Evolutionary conservation across 768 basidiomycete genomes (phyloP).

Genomic region (Russula foetens): DNA sequence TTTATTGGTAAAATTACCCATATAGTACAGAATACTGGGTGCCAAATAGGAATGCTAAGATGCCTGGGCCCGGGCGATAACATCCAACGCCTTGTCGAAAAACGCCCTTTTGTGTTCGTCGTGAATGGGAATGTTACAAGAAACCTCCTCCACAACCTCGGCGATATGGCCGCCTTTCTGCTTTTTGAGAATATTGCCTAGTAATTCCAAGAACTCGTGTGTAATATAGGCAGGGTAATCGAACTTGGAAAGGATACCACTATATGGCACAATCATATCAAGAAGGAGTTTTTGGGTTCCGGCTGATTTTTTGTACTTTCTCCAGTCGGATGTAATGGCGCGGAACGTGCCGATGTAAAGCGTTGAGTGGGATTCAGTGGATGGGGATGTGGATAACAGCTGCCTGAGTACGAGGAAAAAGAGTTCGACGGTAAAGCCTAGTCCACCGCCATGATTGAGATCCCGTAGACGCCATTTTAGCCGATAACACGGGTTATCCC

Average conservation of each 20-base stretch:
- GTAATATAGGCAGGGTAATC: neutral
- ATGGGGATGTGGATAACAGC: neutral
- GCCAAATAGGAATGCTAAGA: neutral
- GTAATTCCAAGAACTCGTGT: neutral
- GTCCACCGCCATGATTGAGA: neutral
- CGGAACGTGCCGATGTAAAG: neutral
- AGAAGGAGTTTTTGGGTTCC: conserved; percentile 1
- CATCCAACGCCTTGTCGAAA: neutral
- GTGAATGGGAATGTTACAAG: no score
- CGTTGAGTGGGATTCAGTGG: neutral
- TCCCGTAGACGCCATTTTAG: neutral
- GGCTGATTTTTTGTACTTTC: neutral
- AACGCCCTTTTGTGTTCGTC: no score
- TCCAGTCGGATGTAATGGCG: neutral
- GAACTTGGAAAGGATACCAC: neutral
- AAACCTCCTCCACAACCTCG: neutral
- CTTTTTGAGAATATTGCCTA: neutral
- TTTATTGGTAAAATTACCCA: no score
- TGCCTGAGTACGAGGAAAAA: neutral
- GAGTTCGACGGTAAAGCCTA: neutral
- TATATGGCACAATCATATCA: neutral
- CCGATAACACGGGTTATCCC: neutral
- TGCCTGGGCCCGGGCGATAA: neutral
- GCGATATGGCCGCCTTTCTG: neutral
- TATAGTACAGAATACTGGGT: no score